Base-by-base conservation (phyloP, 176 grass and related monocot genomes). In the Oryza rufipogon region DNA sequence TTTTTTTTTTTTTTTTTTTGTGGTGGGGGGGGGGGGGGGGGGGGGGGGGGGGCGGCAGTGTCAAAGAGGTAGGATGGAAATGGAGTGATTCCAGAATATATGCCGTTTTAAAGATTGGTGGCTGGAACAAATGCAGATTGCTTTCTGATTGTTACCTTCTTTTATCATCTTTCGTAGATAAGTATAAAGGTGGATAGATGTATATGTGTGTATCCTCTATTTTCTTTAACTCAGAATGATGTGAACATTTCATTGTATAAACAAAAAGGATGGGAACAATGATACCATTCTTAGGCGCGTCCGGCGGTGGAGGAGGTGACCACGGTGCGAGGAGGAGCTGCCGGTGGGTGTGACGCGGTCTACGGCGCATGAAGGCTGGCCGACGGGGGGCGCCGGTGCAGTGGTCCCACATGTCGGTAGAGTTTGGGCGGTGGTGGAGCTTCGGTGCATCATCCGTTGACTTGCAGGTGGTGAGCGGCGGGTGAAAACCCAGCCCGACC, bases 11-110 rank as follows among this genome's bases (percentile, higher is more conserved):
- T 2, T 28, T 28, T 28, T 26, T 26, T 26, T 26, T n/a, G n/a
- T n/a, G n/a, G n/a, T n/a, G n/a, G n/a, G n/a, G n/a, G n/a, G n/a
- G n/a, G n/a, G 1, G 0, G 26, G 1, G 1, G 26, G 26, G 26
- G 26, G 26, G 25, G 25, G 25, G 26, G 26, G 26, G 26, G 26
- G 26, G 26, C 1, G 26, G 26, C 14, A 48, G 23, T 30, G 47
- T 5, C 36, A 63, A 83, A 58, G 19, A 64, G 80, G 22, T 23
- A 26, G 36, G 32, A 61, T 70, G 14, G 76, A 44, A 80, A 80
- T 73, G 69, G 51, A 54, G 58, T 20, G 42, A 80, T 74, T 80
- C 84, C 32, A 33, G 72, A 25, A 84, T 84, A 76, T 80, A 66
- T 86, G 69, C 76, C 26, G 20, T 54, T 42, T n/a, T 22, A 66